Base-by-base conservation (phyloP, 2,329 filamentous ascomycete genomes). In the Diaporthe sp. region DNA sequence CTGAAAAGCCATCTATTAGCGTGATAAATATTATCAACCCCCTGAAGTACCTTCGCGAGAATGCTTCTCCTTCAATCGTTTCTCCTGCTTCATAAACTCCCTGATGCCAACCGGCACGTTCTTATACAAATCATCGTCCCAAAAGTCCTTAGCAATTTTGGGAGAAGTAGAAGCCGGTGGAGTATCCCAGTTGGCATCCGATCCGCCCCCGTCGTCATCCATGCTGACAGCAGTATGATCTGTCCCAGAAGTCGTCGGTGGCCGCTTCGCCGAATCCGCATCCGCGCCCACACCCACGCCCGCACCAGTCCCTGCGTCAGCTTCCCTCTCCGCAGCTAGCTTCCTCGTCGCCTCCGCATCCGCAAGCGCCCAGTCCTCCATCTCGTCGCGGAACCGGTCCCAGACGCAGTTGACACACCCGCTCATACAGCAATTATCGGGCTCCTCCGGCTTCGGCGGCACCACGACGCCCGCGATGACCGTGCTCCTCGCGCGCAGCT, bases 401-500 rank as follows among this genome's bases (percentile, higher is more conserved):
- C 96, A 98, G 3, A 98, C 97, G 84, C 97, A 99, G 83, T 98
- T 96, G 67, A 98, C 96, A 83, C 97, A 99, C 4, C 97, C 97
- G 81, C 94, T 97, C 97, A 99, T 99, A 85, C 97, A 99, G 89
- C 97, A 99, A 82, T 99, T 98, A 81, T 98, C 97, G 4, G 97
- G 97, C 84, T 99, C 96, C 65, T 92, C 89, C 1, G 97, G 97
- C 65, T 91, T 90, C 0, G 95, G 96, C 2, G 97, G 97, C 6
- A 98, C 93, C 25, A 91, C 85, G 1, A 98, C 90, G 4, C 96
- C 96, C 1, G 94, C 95, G 73, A 98, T 87, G 76, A 91, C 87
- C 12, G 87, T 90, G 68, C 92, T 92, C 77, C 90, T 87, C 19
- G 88, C 86, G 17, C 91, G 86, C 49, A 92, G 88, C 60, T 90